Percentiles rank a stretch among this genome's conserved stretches.
Conservation (phyloP, 2,329 filamentous ascomycete genomes). For the Colletotrichum sp. region DNA sequence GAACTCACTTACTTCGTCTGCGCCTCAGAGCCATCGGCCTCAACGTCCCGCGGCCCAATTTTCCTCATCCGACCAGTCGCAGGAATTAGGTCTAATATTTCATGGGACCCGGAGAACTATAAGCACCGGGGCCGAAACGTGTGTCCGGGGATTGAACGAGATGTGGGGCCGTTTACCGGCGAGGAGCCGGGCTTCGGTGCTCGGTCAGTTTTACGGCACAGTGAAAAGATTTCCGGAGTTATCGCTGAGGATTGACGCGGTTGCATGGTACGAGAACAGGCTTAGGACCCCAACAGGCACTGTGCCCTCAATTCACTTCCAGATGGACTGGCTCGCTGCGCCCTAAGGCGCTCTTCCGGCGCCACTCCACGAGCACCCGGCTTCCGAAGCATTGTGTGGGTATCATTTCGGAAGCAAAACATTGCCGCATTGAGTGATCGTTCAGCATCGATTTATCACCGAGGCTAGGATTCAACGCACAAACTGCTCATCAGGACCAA, state of each 20-base stretch:
- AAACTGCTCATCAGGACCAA: background rate
- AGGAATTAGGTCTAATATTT: background rate
- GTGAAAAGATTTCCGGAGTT: background rate
- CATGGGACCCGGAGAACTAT: background rate
- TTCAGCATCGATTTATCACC: background rate
- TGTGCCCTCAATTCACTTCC: rapidly evolving
- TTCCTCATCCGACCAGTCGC: no score
- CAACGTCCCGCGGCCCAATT: no score
- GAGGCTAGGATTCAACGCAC: background rate
- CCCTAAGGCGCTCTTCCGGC: background rate
- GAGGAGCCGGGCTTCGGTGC: background rate
- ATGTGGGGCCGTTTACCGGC: background rate
- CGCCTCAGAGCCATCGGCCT: no score
- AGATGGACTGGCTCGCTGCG: background rate
- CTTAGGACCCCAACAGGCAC: background rate
- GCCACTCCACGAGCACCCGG: background rate
- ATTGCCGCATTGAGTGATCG: background rate
- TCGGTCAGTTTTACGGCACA: background rate
- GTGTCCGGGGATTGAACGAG: background rate
- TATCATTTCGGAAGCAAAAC: background rate
- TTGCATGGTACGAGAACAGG: background rate
- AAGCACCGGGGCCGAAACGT: background rate
- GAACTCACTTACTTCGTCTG: no score
- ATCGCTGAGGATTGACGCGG: background rate
- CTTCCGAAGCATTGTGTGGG: background rate